phyloP scores from a whole-genome alignment of 805 yeast genomes.

The Candida krabiensis region DNA sequence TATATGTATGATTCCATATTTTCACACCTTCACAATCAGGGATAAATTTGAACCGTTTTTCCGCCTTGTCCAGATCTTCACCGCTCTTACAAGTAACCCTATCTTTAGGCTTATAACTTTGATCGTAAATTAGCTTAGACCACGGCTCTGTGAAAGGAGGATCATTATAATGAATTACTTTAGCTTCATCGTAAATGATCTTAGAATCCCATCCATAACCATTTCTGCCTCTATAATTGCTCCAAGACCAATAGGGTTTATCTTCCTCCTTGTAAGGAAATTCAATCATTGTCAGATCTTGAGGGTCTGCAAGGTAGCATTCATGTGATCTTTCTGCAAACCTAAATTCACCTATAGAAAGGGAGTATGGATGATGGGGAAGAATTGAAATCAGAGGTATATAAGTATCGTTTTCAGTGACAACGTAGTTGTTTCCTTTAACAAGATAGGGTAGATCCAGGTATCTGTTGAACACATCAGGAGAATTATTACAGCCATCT shows the following conservation, averaged over 20 bases:
- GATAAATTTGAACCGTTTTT: conserved; percentile 22
- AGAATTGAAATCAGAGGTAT: conserved; percentile 36
- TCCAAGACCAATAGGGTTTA: conserved; percentile 23
- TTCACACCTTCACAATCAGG: conserved; percentile 34
- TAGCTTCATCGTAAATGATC: conserved; percentile 29
- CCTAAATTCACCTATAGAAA: conserved; percentile 50
- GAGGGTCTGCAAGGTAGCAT: conserved; percentile 43
- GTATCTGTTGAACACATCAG: conserved; percentile 46
- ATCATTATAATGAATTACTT: conserved; percentile 63
- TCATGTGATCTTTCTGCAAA: conserved; percentile 35
- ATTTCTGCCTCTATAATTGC: conserved; percentile 2
- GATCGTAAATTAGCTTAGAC: conserved; percentile 31
- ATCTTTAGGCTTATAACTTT: conserved; percentile 4
- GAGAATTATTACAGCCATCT: conserved; percentile 51
- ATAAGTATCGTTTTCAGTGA: conserved; percentile 12
- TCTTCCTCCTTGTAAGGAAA: conserved; percentile 6
- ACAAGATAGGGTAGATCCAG: conserved; percentile 25
- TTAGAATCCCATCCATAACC: conserved; percentile 37
- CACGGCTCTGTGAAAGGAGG: conserved; percentile 70
- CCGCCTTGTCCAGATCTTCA: conserved; percentile 3
- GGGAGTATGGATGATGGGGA: conserved; percentile 54
- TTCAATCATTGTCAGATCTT: conserved; percentile 34
- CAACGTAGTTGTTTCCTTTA: conserved; percentile 12
- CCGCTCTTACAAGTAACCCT: conserved; percentile 14
- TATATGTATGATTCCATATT: conserved; percentile 34